phyloP scores from a whole-genome alignment of 2,329 filamentous ascomycete species.

The Colletotrichum spinosum region DNA sequence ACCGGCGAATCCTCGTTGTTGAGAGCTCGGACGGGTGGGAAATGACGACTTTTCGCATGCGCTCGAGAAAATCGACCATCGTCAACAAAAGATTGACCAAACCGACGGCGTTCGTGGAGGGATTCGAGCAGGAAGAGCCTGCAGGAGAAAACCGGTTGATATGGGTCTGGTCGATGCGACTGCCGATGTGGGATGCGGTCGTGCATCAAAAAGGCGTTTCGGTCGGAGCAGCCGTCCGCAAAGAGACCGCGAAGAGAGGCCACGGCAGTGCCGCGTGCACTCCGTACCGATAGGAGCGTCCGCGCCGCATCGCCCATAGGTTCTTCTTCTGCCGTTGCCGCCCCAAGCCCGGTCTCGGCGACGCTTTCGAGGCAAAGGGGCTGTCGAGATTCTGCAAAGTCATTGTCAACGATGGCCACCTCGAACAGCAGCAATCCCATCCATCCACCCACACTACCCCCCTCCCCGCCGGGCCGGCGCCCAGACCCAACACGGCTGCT shows the following conservation, averaged over 20 bases:
- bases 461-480: slow-evolving; percentile 32
- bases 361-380: background rate
- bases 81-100: background rate
- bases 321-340: slow-evolving; percentile 22
- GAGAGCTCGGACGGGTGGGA: slow-evolving; percentile 32
- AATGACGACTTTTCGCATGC: slow-evolving; percentile 33
- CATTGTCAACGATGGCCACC: slow-evolving; percentile 21
- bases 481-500: slow-evolving; percentile 34
- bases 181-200: slow-evolving; percentile 34
- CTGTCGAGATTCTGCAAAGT: slow-evolving; percentile 29
- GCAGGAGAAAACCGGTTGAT: slow-evolving; percentile 23
- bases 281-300: background rate
- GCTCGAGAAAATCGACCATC: slow-evolving; percentile 11
- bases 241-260: background rate
- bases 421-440: background rate
- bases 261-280: slow-evolving; percentile 14
- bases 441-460: slow-evolving; percentile 23
- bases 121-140: background rate
- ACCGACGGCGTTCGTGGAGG: slow-evolving; percentile 7
- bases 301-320: background rate
- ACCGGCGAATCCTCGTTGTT: slow-evolving; percentile 34
- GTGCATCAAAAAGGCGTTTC: slow-evolving; percentile 9
- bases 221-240: slow-evolving; percentile 29
- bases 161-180: slow-evolving; percentile 26
- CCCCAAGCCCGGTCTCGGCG: slow-evolving; percentile 32